These are phyloP conservation scores for Penicillium vulpinum DNA, from an alignment of 2,329 filamentous ascomycete species.

Conservation along the genomic window DNA sequence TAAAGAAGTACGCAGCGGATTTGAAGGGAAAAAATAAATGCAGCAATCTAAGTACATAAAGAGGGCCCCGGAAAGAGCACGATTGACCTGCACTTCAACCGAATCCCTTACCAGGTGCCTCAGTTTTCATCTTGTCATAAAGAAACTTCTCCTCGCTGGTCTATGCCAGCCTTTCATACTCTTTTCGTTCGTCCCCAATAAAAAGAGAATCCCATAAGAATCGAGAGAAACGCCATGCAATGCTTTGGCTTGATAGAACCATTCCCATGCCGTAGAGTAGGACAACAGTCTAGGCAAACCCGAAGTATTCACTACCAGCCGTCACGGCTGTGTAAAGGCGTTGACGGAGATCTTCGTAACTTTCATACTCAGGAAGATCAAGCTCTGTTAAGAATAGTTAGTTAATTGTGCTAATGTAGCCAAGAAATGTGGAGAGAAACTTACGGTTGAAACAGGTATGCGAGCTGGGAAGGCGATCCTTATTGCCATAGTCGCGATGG, in stretches of 20 bases:
- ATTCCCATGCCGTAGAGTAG: constrained; percentile 14
- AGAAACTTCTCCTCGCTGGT: not conserved
- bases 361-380: constrained; percentile 97
- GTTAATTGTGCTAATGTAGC: constrained; percentile 14
- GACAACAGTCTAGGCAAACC: constrained; percentile 71
- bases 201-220: constrained; percentile 24
- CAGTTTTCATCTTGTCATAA: constrained; percentile 19
- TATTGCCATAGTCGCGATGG: constrained; percentile 94
- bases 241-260: constrained; percentile 32
- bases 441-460: constrained; percentile 99
- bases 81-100: constrained; percentile 48
- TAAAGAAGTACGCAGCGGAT: not conserved
- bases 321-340: constrained; percentile 95
- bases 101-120: constrained; percentile 6
- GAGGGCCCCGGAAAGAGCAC: constrained; percentile 7
- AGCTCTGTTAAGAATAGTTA: constrained; percentile 66
- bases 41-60: constrained; percentile 27
- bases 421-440: constrained; percentile 43
- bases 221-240: constrained; percentile 37
- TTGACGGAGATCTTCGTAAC: constrained; percentile 83
- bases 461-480: constrained; percentile 90
- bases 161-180: constrained; percentile 9
- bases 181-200: constrained; percentile 9
- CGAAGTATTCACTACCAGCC: constrained; percentile 95
- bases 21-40: constrained; percentile 9